A percentile compares a stretch with the other conserved stretches of the same genome.
Conservation (phyloP, 495 filamentous ascomycete genomes). For the Penicillium subrubescens region DNA sequence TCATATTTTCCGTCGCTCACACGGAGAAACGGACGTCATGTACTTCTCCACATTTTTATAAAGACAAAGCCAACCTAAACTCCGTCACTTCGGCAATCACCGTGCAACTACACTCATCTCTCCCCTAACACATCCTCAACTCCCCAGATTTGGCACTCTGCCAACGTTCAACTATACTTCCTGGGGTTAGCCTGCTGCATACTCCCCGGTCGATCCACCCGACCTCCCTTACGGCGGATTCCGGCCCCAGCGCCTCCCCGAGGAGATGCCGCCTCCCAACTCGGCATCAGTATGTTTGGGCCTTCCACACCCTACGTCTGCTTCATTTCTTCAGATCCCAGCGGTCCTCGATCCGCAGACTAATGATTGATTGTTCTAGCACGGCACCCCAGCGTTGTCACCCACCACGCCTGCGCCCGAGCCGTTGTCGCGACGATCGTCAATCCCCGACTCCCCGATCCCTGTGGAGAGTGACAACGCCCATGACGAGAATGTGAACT, state of each 20-base stretch:
- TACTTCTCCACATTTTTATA: slow-evolving; percentile 18
- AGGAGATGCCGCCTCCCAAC: slow-evolving; percentile 36
- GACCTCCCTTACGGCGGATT: slow-evolving; percentile 23
- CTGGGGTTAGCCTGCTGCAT: background rate
- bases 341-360: background rate
- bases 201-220: slow-evolving; percentile 15
- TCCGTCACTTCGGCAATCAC: background rate
- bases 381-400: slow-evolving; percentile 39
- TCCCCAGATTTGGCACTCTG: background rate
- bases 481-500: slow-evolving; percentile 61
- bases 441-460: slow-evolving; percentile 45
- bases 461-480: slow-evolving; percentile 54
- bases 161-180: background rate
- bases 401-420: slow-evolving; percentile 29
- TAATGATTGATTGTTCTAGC: slow-evolving; percentile 12
- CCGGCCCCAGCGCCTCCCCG: slow-evolving; percentile 12
- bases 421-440: slow-evolving; percentile 31
- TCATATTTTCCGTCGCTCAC: slow-evolving; percentile 1
- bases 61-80: background rate
- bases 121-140: background rate
- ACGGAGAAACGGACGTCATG: slow-evolving; percentile 13
- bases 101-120: background rate
- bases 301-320: background rate
- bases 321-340: background rate
- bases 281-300: slow-evolving; percentile 26